phyloP scores from a whole-genome alignment of 2,329 filamentous ascomycete species.

The Botrytis galanthina region DNA sequence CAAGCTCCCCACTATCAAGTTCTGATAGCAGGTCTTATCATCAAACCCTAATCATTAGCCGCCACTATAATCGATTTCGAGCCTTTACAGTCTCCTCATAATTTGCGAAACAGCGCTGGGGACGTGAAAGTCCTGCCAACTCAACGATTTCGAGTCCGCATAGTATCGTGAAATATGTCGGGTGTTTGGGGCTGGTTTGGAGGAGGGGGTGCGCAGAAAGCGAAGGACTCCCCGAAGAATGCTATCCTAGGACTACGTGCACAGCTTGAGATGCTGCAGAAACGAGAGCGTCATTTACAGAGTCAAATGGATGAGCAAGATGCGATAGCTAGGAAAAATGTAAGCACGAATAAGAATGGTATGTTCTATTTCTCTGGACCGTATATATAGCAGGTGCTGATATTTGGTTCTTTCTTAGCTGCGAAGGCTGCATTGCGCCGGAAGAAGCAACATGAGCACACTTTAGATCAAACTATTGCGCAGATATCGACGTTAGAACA shows the following conservation, averaged over 20 bases:
- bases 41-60: conserved; percentile 17
- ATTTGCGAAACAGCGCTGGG: conserved; percentile 10
- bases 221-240: conserved; percentile 94
- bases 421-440: conserved; percentile 86
- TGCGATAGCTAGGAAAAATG: conserved; percentile 80
- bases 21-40: conserved; percentile 7
- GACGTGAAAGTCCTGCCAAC: conserved; percentile 17
- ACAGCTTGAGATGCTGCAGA: conserved; percentile 96
- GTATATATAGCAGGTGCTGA: conserved; percentile 5
- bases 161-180: conserved; percentile 50
- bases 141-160: conserved; percentile 21
- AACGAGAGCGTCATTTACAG: conserved; percentile 88
- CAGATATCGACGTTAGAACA: conserved; percentile 92
- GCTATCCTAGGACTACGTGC: conserved; percentile 84
- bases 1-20: conserved; percentile 32
- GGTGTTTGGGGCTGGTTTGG: conserved; percentile 89
- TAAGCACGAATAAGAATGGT: conserved; percentile 89
- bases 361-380: conserved; percentile 39
- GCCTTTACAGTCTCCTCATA: background rate
- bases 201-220: conserved; percentile 75
- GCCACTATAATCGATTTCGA: conserved; percentile 1
- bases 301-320: conserved; percentile 94
- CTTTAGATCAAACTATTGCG: conserved; percentile 82
- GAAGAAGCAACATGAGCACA: conserved; percentile 93
- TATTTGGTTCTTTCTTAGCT: conserved; percentile 50